A percentile compares a stretch with the other conserved stretches of the same genome.
These are phyloP conservation scores for Aphanocladium album DNA, from an alignment of 2,329 filamentous ascomycete species.

Conservation along the genomic window DNA sequence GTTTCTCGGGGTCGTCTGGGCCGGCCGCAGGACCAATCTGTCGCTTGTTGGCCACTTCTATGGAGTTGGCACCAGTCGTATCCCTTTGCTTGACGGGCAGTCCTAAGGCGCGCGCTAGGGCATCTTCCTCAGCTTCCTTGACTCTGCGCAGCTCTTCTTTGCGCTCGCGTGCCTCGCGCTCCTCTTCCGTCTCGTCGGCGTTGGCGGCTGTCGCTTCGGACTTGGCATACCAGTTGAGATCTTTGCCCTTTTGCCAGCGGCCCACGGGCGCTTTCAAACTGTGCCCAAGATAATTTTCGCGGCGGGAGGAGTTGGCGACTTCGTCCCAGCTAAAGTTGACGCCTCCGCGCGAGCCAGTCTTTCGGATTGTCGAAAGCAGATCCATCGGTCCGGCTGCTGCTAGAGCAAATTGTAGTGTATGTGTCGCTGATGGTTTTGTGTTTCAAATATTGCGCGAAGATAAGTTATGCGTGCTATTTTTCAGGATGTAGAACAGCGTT, in stretches of 20 bases:
- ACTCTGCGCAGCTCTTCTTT: conserved; percentile 74
- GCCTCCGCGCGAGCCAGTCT: conserved; percentile 84
- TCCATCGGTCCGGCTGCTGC: conserved; percentile 60
- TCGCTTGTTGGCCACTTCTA: conserved; percentile 52
- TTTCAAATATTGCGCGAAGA: background rate
- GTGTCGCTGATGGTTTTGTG: background rate
- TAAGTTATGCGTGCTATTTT: background rate
- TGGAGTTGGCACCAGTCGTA: conserved; percentile 59
- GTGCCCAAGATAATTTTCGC: conserved; percentile 87
- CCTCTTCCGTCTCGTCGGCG: conserved; percentile 53
- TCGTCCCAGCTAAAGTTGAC: conserved; percentile 97
- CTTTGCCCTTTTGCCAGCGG: conserved; percentile 79
- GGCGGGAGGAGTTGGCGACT: conserved; percentile 78
- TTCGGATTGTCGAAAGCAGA: conserved; percentile 85
- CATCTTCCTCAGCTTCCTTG: conserved; percentile 91
- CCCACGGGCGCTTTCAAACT: conserved; percentile 88
- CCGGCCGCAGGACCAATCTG: conserved; percentile 25
- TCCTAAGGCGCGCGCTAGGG: conserved; percentile 76
- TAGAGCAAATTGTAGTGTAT: background rate
- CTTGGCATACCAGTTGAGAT: conserved; percentile 61
- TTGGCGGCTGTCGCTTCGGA: conserved; percentile 42
- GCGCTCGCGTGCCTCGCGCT: conserved; percentile 55
- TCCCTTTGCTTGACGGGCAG: conserved; percentile 63
- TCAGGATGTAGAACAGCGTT: background rate
- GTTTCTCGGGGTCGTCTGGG: conserved; percentile 18